Conservation (phyloP, 2,329 filamentous ascomycete genomes). For the Capronia americana region DNA sequence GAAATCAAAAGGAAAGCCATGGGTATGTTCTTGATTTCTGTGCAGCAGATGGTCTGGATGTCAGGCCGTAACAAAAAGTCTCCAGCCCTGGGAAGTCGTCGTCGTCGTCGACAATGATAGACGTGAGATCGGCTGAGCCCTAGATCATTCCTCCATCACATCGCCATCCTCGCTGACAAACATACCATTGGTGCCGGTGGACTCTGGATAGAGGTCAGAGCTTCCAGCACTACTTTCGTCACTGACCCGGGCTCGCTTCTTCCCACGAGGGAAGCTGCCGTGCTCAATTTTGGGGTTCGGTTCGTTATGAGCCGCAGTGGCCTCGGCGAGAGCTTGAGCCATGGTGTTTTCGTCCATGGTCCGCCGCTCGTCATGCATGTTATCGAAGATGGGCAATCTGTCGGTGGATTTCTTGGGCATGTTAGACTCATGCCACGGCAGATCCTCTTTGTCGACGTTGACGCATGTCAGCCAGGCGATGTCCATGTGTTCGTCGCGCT, state of each 20-base stretch:
- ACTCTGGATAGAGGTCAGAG: background rate
- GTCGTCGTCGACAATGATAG: background rate
- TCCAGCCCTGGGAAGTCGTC: background rate
- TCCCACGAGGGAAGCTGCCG: slow-evolving; percentile 1
- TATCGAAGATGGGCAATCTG: slow-evolving; percentile 19
- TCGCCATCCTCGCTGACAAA: slow-evolving; percentile 22
- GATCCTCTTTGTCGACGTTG: slow-evolving; percentile 48
- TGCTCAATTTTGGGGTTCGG: background rate
- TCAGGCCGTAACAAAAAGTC: no score
- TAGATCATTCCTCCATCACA: slow-evolving; percentile 11
- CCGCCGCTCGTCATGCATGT: slow-evolving; percentile 13
- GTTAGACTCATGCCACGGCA: slow-evolving; percentile 47
- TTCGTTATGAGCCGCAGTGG: background rate
- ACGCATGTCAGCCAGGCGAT: slow-evolving; percentile 55
- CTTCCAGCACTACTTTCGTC: slow-evolving; percentile 11
- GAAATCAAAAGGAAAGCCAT: background rate
- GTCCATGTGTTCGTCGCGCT: slow-evolving; percentile 44
- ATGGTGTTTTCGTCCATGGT: slow-evolving; percentile 2
- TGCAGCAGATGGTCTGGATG: background rate
- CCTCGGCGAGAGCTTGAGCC: slow-evolving; percentile 3
- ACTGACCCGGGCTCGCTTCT: slow-evolving; percentile 19
- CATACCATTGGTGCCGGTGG: slow-evolving; percentile 9
- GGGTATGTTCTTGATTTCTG: background rate
- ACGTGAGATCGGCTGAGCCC: background rate
- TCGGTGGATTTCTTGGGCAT: slow-evolving; percentile 8